Conservation (phyloP, 352 stramenopile genomes). For the Phytopythium vexans region DNA sequence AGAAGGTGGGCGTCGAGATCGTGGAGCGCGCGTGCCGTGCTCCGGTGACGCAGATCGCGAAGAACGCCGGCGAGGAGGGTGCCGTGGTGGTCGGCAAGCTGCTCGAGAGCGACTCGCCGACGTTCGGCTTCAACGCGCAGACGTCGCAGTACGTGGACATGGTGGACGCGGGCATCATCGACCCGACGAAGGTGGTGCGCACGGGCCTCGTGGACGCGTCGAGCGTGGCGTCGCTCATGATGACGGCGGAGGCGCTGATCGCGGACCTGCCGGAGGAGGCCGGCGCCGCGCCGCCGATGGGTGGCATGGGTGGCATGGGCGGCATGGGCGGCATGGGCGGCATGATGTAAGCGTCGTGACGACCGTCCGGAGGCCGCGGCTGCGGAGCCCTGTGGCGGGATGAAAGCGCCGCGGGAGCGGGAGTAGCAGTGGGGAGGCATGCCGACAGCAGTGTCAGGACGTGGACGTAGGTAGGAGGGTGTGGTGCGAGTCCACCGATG, state of each 20-base stretch:
- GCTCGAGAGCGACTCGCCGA: slow-evolving; percentile 92
- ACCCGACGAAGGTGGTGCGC: slow-evolving; percentile 98
- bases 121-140: slow-evolving; percentile 97
- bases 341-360: slow-evolving; percentile 60
- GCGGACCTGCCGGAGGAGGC: slow-evolving; percentile 93
- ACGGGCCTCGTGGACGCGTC: slow-evolving; percentile 98
- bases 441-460: too few species aligned
- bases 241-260: slow-evolving; percentile 99
- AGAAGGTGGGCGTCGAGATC: slow-evolving; percentile 98
- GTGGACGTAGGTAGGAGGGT: too few species aligned
- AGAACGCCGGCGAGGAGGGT: slow-evolving; percentile 98
- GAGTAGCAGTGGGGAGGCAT: too few species aligned
- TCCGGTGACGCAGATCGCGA: slow-evolving; percentile 96
- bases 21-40: slow-evolving; percentile 93
- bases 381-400: neutral
- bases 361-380: neutral
- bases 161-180: slow-evolving; percentile 97
- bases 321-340: slow-evolving; percentile 82
- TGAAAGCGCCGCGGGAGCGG: neutral
- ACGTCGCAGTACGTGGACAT: slow-evolving; percentile 98
- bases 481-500: too few species aligned
- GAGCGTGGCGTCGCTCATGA: slow-evolving; percentile 98
- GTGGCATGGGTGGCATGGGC: slow-evolving; percentile 78
- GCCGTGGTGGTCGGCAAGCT: slow-evolving; percentile 99
- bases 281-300: slow-evolving; percentile 64